Percentiles rank a stretch among this genome's conserved stretches.
Evolutionary conservation across 805 yeast species (phyloP).

Genomic region (Candida broadrunensis): DNA sequence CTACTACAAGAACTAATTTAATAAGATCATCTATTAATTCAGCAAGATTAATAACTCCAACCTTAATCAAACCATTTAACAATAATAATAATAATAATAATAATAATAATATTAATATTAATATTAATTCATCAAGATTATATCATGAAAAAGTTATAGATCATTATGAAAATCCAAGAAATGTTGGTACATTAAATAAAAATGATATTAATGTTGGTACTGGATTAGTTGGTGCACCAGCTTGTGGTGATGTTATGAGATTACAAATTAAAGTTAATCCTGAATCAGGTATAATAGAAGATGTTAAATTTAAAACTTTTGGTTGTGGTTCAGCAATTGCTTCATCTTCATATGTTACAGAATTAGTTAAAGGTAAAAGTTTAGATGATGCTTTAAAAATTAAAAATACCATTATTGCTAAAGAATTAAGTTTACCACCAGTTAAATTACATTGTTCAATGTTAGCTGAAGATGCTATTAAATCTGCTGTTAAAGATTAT

Average conservation of each 20-base stretch:
- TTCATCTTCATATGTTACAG: constrained; percentile 91
- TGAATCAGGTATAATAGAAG: constrained; percentile 84
- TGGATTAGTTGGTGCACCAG: constrained; percentile 98
- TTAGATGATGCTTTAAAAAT: constrained; percentile 90
- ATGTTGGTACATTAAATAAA: constrained; percentile 91
- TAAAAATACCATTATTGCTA: constrained; percentile 92
- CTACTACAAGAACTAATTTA: not conserved
- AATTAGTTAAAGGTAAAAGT: constrained; percentile 90
- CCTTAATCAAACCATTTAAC: not conserved
- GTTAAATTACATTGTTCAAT: constrained; percentile 96
- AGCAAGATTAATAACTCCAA: not conserved
- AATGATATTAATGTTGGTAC: constrained; percentile 79
- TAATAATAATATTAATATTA: not conserved
- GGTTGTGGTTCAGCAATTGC: constrained; percentile 99
- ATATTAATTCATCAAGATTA: constrained; percentile 18
- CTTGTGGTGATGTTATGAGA: constrained; percentile 99
- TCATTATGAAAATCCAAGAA: constrained; percentile 95
- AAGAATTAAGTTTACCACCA: constrained; percentile 92
- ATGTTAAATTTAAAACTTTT: constrained; percentile 96
- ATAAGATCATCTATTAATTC: not conserved
- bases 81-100: not conserved
- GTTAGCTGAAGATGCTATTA: constrained; percentile 99
- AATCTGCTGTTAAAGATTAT: constrained; percentile 95
- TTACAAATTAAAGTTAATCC: constrained; percentile 92
- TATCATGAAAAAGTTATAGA: constrained; percentile 94